Evolutionary conservation across 176 grass and related monocot genomes (phyloP).

Genomic region (Cymbopogon citratus): DNA sequence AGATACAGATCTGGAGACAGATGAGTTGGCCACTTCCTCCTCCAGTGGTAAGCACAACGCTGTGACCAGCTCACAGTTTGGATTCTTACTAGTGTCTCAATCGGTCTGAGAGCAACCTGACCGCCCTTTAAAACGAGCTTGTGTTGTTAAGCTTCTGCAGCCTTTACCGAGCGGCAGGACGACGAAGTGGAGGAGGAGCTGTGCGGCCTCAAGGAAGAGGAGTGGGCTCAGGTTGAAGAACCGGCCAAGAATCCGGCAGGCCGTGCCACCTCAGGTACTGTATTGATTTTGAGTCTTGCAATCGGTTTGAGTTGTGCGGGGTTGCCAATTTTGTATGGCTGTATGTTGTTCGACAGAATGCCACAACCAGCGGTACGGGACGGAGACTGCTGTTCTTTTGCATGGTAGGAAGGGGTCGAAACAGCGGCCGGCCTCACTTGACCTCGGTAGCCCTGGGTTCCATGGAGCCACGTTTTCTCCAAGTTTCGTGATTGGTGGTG

Average conservation of each 20-base stretch:
- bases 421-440: constrained; percentile 54
- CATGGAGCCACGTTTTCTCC: constrained; percentile 50
- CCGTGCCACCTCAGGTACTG: constrained; percentile 27
- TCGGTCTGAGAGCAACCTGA: constrained; percentile 29
- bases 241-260: constrained; percentile 11
- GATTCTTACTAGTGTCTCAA: constrained; percentile 40
- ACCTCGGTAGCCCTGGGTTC: constrained; percentile 50
- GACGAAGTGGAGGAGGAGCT: constrained; percentile 29
- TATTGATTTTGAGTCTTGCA: background rate
- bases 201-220: constrained; percentile 25
- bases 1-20: constrained; percentile 59
- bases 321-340: constrained; percentile 27
- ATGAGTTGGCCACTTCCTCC: constrained; percentile 48
- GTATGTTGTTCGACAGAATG: constrained; percentile 56
- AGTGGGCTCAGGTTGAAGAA: constrained; percentile 28
- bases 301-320: background rate
- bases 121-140: constrained; percentile 27
- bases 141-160: constrained; percentile 36
- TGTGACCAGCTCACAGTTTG: constrained; percentile 50
- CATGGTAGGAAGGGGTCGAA: constrained; percentile 44
- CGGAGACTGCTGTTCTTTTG: constrained; percentile 32
- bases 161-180: constrained; percentile 37
- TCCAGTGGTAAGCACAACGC: constrained; percentile 43
- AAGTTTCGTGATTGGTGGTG: constrained; percentile 35
- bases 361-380: constrained; percentile 27